Base-by-base conservation (phyloP, 768 basidiomycete genomes). In the Harrya chromipes region DNA sequence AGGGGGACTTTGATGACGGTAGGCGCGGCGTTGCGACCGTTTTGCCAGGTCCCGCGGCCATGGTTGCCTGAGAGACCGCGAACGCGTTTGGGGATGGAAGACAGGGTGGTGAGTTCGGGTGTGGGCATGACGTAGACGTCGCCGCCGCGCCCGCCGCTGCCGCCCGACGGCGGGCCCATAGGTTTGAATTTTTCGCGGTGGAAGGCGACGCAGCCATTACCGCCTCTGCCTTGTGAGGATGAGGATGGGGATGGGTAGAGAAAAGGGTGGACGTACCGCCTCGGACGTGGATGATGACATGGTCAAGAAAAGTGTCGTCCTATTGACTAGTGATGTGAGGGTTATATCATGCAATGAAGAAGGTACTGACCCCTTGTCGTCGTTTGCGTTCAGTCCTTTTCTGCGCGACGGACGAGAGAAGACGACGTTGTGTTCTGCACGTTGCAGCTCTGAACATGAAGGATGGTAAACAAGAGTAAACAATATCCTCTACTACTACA, bases 171-270 rank as follows among this genome's bases (percentile, higher is more conserved):
- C 1, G 94, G 92, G 0, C 92, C 91, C 53, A 82, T 79, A 1
- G 86, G 81, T 49, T 81, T 82, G 68, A 80, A 92, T 63, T 91
- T 90, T 70, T 95, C 92, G 49, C 91, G 83, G 61, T 94, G 87
- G 60, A 97, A 97, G 6, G 95, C 94, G 20, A 87, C 90, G 54
- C 93, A 90, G 20, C 95, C 95, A 49, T 91, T 75, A 0, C 95
- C 95, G 17, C 94, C 94, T 60, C 79, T 83, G 14, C 93, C 94
- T 89, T 58, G 44, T 45, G 40, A 38, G 20, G 7, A 4, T 54
- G 2, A 54, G 47, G 31, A 21, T 6, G 43, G 13, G 19, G 26
- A 34, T 20, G 50, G 31, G 20, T 24, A 9, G n/a, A 12, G 24
- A 6, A 43, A 7, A 36, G 12, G 21, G 14, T 12, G 14, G 49